A percentile compares a stretch with the other conserved stretches of the same genome.
Evolutionary conservation across 371 early-diverging fungal genomes (phyloP).

Genomic region (Conidiobolus incongruus): DNA sequence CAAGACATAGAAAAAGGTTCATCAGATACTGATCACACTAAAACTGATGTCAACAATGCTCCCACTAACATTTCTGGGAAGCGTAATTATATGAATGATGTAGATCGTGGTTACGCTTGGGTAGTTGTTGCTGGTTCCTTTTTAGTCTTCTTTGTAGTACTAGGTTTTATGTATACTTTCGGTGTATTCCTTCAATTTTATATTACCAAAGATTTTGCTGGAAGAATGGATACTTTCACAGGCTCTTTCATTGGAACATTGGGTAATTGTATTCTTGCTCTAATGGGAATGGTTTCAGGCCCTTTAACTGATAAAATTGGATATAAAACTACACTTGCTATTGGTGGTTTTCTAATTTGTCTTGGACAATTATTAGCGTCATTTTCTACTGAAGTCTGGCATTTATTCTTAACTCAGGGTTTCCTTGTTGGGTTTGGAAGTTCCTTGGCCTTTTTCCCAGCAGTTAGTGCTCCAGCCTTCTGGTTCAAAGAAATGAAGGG

Average conservation of each 20-base stretch:
- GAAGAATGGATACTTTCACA: background rate
- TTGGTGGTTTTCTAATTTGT: background rate
- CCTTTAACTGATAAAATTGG: conserved; percentile 1
- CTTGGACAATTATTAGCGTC: conserved; percentile 5
- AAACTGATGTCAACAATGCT: too few relatives aligned
- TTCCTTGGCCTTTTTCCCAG: conserved; percentile 30
- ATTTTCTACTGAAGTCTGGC: conserved; percentile 11
- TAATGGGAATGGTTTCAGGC: background rate
- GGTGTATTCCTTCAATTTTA: conserved; percentile 24
- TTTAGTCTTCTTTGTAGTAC: conserved; percentile 24
- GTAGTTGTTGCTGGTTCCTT: conserved; percentile 21
- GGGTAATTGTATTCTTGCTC: background rate
- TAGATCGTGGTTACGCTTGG: conserved; percentile 16
- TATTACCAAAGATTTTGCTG: conserved; percentile 7
- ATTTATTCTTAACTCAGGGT: conserved; percentile 39
- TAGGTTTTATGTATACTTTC: conserved; percentile 27
- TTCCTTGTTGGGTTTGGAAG: conserved; percentile 34
- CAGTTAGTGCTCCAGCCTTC: conserved; percentile 34
- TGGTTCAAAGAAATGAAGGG: conserved; percentile 50
- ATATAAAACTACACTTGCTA: background rate
- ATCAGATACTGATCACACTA: too few relatives aligned
- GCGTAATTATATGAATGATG: too few relatives aligned
- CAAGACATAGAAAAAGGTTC: too few relatives aligned
- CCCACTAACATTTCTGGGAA: too few relatives aligned
- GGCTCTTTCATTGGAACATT: conserved; percentile 7